A percentile compares a stretch with the other conserved stretches of the same genome.
phyloP scores from a whole-genome alignment of 176 grass and related monocot genomes.

The barley (Hordeum vulgare) region MorexV3_pseudomolecules_assembly NC_058523.1:358464591-358465090 shows the following conservation, averaged over 20 bases:
- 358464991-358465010: not conserved
- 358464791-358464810: constrained; percentile 56
- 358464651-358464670: constrained; percentile 37
- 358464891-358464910: constrained; percentile 25
- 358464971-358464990: not conserved
- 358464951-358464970: not conserved
- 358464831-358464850: constrained; percentile 88
- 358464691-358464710: not conserved
- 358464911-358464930: not conserved
- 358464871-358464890: constrained; percentile 83
- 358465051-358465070: not conserved
- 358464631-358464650: constrained; percentile 65
- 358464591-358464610: constrained; percentile 44
- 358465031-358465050: not conserved
- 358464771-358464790: constrained; percentile 47
- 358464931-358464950: not conserved
- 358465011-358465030: not conserved
- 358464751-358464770: not conserved
- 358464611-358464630: constrained; percentile 71
- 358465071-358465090: not conserved
- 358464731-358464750: not conserved
- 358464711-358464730: not conserved
- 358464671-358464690: not conserved
- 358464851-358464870: constrained; percentile 82
- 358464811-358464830: constrained; percentile 70